phyloP scores from a whole-genome alignment of 2,329 filamentous ascomycete genomes.

The Xylogone sp. region DNA sequence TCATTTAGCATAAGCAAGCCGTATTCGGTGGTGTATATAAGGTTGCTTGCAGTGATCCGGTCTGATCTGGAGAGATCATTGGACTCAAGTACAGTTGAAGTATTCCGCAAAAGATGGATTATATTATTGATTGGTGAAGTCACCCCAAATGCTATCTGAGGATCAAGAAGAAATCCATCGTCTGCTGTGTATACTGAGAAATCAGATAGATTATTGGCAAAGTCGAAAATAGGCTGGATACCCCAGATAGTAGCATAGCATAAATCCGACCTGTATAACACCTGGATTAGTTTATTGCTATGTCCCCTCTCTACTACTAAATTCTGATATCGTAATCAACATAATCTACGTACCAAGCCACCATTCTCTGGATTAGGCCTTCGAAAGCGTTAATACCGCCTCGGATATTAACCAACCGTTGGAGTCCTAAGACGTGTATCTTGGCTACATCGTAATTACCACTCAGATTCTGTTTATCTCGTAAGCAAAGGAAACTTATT shows the following conservation, averaged over 20 bases:
- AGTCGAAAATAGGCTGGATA: constrained; percentile 6
- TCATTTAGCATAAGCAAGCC: constrained; percentile 8
- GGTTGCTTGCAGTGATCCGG: constrained; percentile 8
- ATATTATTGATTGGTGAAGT: constrained; percentile 7
- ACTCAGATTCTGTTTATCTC: constrained; percentile 9
- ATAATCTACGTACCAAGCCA: constrained; percentile 7
- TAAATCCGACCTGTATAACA: constrained; percentile 10
- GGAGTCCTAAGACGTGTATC: constrained; percentile 9
- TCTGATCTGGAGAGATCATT: neutral
- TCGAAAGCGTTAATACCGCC: constrained; percentile 5
- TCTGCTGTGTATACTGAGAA: neutral
- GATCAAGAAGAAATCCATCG: neutral
- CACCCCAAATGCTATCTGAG: constrained; percentile 1
- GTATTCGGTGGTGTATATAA: constrained; percentile 13
- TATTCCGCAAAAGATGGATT: constrained; percentile 5
- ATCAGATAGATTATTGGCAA: neutral
- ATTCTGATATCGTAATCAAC: neutral
- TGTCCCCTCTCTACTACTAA: no score
- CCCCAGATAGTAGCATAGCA: constrained; percentile 10
- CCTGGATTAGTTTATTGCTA: neutral
- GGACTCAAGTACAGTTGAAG: constrained; percentile 5
- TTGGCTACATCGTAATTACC: constrained; percentile 10
- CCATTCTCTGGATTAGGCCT: constrained; percentile 8
- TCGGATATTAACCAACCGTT: constrained; percentile 6
- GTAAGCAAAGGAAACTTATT: neutral